These are phyloP conservation scores for Phaeoacremonium minimum DNA, from an alignment of 2,329 filamentous ascomycete genomes.

Conservation along the genomic window DNA sequence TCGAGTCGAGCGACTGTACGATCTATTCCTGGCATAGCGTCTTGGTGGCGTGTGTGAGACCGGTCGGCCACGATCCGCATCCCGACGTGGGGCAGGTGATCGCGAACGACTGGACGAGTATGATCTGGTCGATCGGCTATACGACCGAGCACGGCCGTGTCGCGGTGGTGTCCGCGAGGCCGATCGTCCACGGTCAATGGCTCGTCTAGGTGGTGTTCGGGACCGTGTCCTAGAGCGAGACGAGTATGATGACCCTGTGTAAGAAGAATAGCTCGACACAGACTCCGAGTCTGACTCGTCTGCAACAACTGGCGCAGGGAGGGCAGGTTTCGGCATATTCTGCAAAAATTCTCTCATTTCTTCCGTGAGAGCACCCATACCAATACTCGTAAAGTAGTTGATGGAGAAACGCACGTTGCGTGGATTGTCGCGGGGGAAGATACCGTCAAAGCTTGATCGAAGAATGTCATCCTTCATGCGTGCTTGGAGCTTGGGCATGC, in stretches of 20 bases:
- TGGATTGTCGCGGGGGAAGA: slow-evolving; percentile 87
- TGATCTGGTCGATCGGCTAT: slow-evolving; percentile 27
- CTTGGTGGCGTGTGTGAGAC: slow-evolving; percentile 8
- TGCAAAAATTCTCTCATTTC: slow-evolving; percentile 89
- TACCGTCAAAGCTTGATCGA: slow-evolving; percentile 71
- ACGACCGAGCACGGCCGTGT: slow-evolving; percentile 8
- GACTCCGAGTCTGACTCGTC: slow-evolving; percentile 66
- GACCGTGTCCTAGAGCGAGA: slow-evolving; percentile 44
- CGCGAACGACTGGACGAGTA: slow-evolving; percentile 22
- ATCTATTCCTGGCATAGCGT: slow-evolving; percentile 4
- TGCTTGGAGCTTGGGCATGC: slow-evolving; percentile 73
- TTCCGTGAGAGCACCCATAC: slow-evolving; percentile 91
- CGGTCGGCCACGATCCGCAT: slow-evolving; percentile 6
- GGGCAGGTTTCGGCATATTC: slow-evolving; percentile 80
- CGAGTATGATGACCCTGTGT: slow-evolving; percentile 59
- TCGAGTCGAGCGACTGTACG: slow-evolving; percentile 8
- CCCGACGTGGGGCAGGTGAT: slow-evolving; percentile 10
- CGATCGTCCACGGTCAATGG: slow-evolving; percentile 29
- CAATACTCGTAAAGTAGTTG: slow-evolving; percentile 99
- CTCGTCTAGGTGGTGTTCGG: slow-evolving; percentile 29
- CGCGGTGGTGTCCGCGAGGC: slow-evolving; percentile 24
- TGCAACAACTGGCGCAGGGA: slow-evolving; percentile 60
- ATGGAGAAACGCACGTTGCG: slow-evolving; percentile 94
- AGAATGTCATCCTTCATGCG: slow-evolving; percentile 76
- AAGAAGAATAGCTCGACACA: slow-evolving; percentile 75